Evolutionary conservation across 331 rosid species (phyloP).

Genomic region (Pyrus hybrid): DNA sequence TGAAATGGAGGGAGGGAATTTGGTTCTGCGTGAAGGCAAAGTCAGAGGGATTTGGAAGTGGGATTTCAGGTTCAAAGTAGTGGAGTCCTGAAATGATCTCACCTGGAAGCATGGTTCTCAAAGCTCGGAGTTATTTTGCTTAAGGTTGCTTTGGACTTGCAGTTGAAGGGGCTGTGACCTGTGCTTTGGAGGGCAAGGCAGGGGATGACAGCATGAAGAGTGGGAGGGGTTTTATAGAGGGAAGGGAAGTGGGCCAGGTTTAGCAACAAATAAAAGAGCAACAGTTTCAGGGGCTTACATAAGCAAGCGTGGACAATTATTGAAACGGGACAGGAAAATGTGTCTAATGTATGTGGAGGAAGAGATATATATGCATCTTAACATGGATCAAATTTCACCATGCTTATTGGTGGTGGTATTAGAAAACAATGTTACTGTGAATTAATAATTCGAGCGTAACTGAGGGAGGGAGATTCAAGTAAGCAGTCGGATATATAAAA

Average conservation of each 20-base stretch:
- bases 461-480: too few relatives aligned
- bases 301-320: slow-evolving; percentile 36
- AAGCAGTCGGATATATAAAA: not conserved
- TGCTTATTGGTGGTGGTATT: slow-evolving; percentile 8
- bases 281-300: slow-evolving; percentile 41
- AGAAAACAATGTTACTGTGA: slow-evolving; percentile 11
- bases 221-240: slow-evolving; percentile 47
- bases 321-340: slow-evolving; percentile 26
- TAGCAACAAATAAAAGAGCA: not conserved
- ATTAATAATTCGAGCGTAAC: not conserved
- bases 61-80: slow-evolving; percentile 33
- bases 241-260: not conserved
- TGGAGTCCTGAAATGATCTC: slow-evolving; percentile 45
- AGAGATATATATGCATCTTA: slow-evolving; percentile 24
- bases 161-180: slow-evolving; percentile 2
- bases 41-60: slow-evolving; percentile 25
- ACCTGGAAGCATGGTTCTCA: slow-evolving; percentile 45
- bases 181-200: slow-evolving; percentile 4
- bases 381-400: slow-evolving; percentile 16
- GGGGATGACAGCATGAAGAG: slow-evolving; percentile 26
- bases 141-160: not conserved
- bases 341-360: slow-evolving; percentile 26
- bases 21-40: slow-evolving; percentile 26
- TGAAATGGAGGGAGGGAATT: slow-evolving; percentile 22
- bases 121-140: not conserved